Evolutionary conservation across 176 grass and related monocot species (phyloP).

Genomic region (Triticum dicoccoides): DNA sequence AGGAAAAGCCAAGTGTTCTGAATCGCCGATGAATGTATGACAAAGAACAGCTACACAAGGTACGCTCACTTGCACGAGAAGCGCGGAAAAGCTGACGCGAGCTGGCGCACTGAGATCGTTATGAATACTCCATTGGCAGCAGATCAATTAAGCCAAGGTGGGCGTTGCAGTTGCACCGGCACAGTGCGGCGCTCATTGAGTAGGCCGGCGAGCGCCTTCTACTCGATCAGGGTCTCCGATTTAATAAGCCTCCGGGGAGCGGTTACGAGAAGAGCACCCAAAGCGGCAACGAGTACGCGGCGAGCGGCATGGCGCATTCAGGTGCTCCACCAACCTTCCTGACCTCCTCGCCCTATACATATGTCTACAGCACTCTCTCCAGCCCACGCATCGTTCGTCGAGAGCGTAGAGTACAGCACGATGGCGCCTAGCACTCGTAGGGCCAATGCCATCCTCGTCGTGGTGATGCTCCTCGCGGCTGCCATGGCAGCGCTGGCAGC

Average conservation of each 20-base stretch:
- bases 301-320: slow-evolving; percentile 10
- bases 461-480: background rate
- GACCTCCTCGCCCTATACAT: slow-evolving; percentile 28
- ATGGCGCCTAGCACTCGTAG: background rate
- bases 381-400: background rate
- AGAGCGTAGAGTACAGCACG: background rate
- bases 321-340: slow-evolving; percentile 27
- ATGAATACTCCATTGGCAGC: background rate
- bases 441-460: background rate
- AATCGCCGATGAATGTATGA: too few species aligned
- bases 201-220: background rate
- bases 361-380: background rate
- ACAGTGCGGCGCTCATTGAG: background rate
- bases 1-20: too few species aligned
- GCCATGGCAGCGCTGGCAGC: background rate
- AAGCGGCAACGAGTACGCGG: background rate
- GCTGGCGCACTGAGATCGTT: too few species aligned
- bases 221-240: background rate
- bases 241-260: background rate
- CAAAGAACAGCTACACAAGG: too few species aligned
- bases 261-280: background rate
- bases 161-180: background rate
- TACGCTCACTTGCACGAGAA: too few species aligned
- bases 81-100: too few species aligned
- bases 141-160: background rate